A percentile compares a stretch with the other conserved stretches of the same genome.
Evolutionary conservation across 768 basidiomycete genomes (phyloP).

Genomic region (Psilocybe subaeruginosa): DNA sequence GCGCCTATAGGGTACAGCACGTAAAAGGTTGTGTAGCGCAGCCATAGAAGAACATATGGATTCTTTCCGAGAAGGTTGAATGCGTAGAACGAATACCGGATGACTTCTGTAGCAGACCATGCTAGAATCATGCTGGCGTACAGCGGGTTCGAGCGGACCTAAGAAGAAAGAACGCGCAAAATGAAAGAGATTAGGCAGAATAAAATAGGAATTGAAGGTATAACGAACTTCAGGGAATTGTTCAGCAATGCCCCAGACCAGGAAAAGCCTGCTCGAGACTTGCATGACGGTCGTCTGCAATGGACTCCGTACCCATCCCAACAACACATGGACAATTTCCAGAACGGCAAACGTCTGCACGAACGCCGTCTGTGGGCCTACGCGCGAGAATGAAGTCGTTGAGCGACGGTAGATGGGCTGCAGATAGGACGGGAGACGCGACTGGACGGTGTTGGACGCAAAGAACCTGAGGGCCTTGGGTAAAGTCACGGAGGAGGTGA

Average conservation of each 20-base stretch:
- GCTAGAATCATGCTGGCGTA: constrained; percentile 92
- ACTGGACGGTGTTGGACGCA: constrained; percentile 30
- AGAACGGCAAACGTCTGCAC: constrained; percentile 86
- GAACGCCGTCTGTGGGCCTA: constrained; percentile 63
- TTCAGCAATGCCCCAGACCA: constrained; percentile 84
- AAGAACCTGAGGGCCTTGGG: constrained; percentile 31
- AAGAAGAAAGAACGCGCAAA: background rate
- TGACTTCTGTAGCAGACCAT: constrained; percentile 90
- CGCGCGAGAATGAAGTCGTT: constrained; percentile 58
- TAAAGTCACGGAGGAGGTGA: constrained; percentile 38
- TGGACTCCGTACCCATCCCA: constrained; percentile 82
- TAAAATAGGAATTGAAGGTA: background rate
- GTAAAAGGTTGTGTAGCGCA: constrained; percentile 94
- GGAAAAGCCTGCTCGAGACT: constrained; percentile 78
- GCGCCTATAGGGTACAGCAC: constrained; percentile 94
- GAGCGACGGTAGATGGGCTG: constrained; percentile 52
- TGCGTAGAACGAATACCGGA: constrained; percentile 91
- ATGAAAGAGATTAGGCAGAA: background rate
- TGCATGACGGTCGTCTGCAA: constrained; percentile 76
- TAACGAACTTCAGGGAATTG: constrained; percentile 60
- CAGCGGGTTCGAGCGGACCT: constrained; percentile 75
- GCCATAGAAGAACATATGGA: constrained; percentile 55
- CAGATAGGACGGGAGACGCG: constrained; percentile 40
- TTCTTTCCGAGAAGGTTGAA: constrained; percentile 60
- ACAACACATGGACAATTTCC: constrained; percentile 80